Evolutionary conservation across 2,329 filamentous ascomycete genomes (phyloP).

Genomic region (Gliomastix tumulicola): DNA sequence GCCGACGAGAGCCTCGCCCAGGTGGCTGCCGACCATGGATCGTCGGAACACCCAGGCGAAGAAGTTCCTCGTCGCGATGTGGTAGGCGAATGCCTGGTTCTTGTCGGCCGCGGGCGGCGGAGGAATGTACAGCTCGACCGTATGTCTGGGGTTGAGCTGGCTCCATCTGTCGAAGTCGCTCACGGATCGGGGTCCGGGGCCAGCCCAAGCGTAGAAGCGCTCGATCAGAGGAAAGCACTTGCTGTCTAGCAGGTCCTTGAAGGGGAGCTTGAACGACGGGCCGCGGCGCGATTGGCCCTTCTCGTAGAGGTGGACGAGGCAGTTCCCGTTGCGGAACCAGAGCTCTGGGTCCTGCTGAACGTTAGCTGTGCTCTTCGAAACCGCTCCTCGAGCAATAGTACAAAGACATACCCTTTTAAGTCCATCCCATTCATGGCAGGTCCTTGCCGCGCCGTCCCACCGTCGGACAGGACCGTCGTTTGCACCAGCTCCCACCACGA

Average conservation of each 20-base stretch:
- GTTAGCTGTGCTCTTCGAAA: neutral
- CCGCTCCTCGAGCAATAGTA: neutral
- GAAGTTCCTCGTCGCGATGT: conserved; percentile 66
- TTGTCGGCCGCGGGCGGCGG: conserved; percentile 47
- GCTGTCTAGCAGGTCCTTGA: conserved; percentile 46
- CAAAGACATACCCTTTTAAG: conserved; percentile 35
- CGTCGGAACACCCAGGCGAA: conserved; percentile 63
- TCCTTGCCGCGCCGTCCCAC: conserved; percentile 42
- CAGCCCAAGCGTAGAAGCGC: conserved; percentile 32
- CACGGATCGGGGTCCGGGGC: conserved; percentile 11
- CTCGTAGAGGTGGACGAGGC: conserved; percentile 62
- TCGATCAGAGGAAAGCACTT: conserved; percentile 56
- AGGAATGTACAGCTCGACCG: conserved; percentile 62
- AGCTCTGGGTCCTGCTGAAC: conserved; percentile 60
- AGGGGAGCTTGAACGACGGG: conserved; percentile 61
- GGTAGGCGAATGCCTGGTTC: conserved; percentile 51
- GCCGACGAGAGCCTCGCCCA: conserved; percentile 57
- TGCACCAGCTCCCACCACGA: conserved; percentile 15
- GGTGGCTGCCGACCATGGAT: conserved; percentile 59
- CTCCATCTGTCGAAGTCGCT: conserved; percentile 23
- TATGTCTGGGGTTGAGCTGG: conserved; percentile 17
- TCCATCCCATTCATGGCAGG: conserved; percentile 36
- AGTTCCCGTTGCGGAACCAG: conserved; percentile 62
- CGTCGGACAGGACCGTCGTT: conserved; percentile 25
- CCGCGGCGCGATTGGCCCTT: conserved; percentile 57